These are phyloP conservation scores for Suillus americanus DNA, from an alignment of 768 basidiomycete species.

Conservation along the genomic window DNA sequence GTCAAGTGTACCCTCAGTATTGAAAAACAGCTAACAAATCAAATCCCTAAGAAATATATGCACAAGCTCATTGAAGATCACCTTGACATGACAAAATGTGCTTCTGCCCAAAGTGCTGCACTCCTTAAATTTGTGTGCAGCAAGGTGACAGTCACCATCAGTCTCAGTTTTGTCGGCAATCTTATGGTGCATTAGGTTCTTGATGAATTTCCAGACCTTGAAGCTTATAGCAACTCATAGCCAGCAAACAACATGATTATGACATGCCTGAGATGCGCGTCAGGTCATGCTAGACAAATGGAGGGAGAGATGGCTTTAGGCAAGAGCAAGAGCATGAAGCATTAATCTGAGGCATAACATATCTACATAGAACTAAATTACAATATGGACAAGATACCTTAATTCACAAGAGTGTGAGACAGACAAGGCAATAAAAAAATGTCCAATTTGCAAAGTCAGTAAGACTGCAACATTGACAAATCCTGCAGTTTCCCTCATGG, in stretches of 20 bases:
- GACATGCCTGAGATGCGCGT: conserved; percentile 14
- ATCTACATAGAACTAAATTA: no score
- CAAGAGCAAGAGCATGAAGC: conserved; percentile 4
- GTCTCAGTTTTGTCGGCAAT: neutral
- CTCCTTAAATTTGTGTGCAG: neutral
- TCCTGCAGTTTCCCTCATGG: no score
- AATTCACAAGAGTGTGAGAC: no score
- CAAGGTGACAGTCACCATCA: neutral
- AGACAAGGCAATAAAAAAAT: no score
- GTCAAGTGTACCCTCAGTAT: neutral
- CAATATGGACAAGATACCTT: no score
- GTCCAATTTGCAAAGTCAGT: no score
- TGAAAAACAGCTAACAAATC: neutral
- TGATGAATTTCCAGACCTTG: conserved; percentile 9
- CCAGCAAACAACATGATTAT: conserved; percentile 13
- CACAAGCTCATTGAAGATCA: conserved; percentile 10
- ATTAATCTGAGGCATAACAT: no score
- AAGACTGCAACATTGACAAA: no score
- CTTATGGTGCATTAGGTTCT: neutral
- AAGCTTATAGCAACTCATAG: conserved; percentile 10
- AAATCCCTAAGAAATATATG: neutral
- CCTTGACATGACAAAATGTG: conserved; percentile 10
- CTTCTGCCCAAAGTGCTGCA: conserved; percentile 6
- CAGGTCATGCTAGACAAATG: neutral
- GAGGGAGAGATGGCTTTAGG: conserved; percentile 6